Evolutionary conservation across 2,329 filamentous ascomycete species (phyloP).

Genomic region (Nannizziopsis barbatae): DNA sequence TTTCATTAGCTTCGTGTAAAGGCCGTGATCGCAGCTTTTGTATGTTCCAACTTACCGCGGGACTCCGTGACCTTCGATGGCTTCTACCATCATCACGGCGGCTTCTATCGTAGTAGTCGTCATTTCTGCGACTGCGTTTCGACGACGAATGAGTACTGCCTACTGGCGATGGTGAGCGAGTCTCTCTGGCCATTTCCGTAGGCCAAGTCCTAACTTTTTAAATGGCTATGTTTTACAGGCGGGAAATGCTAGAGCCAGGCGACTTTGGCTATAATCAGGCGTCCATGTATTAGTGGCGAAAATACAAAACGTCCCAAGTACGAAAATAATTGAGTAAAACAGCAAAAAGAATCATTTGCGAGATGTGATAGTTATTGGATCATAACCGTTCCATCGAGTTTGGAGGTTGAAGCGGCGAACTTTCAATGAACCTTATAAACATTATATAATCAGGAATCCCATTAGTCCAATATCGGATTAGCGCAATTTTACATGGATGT

Average conservation of each 20-base stretch:
- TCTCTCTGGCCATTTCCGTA: conserved; percentile 50
- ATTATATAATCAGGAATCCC: conserved; percentile 1
- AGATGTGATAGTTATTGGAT: background rate
- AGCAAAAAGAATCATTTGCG: background rate
- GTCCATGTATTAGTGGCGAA: background rate
- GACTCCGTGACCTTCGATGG: conserved; percentile 39
- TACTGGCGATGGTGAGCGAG: conserved; percentile 87
- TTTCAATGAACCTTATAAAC: background rate
- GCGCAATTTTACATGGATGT: background rate
- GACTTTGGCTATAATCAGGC: background rate
- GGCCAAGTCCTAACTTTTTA: conserved; percentile 33
- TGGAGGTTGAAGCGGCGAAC: background rate
- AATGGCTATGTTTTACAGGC: conserved; percentile 1
- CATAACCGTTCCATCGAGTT: background rate
- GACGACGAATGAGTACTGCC: conserved; percentile 67
- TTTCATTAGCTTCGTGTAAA: conserved; percentile 5
- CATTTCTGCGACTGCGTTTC: conserved; percentile 49
- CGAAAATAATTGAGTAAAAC: background rate
- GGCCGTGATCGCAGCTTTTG: background rate
- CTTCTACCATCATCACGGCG: conserved; percentile 42
- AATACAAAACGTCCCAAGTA: background rate
- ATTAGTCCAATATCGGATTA: background rate
- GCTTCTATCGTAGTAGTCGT: conserved; percentile 43
- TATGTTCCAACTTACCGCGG: conserved; percentile 32
- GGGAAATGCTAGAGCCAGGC: background rate